phyloP scores from a whole-genome alignment of 2,329 filamentous ascomycete genomes.

The Hypoxylon sp. region DNA sequence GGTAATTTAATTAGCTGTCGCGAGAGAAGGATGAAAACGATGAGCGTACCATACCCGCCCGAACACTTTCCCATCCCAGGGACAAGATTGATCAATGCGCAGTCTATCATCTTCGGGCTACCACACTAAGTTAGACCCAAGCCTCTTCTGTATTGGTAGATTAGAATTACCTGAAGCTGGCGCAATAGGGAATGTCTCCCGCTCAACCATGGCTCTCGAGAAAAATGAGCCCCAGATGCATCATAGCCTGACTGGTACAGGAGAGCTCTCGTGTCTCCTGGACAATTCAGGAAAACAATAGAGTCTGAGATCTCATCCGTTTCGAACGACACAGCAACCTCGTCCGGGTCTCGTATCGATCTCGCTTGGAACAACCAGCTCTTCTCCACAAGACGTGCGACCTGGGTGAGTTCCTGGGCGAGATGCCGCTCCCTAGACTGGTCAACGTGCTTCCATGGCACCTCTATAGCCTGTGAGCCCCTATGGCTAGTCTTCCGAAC shows the following conservation, averaged over 20 bases:
- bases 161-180: slow-evolving; percentile 30
- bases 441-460: slow-evolving; percentile 34
- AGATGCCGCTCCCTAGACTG: slow-evolving; percentile 27
- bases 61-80: slow-evolving; percentile 39
- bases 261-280: slow-evolving; percentile 24
- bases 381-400: slow-evolving; percentile 19
- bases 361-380: slow-evolving; percentile 33
- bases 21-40: background rate
- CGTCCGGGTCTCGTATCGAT: slow-evolving; percentile 28
- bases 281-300: slow-evolving; percentile 29
- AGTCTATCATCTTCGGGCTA: slow-evolving; percentile 33
- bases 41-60: slow-evolving; percentile 31
- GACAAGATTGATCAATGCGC: slow-evolving; percentile 24
- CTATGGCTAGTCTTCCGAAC: slow-evolving; percentile 1
- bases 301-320: slow-evolving; percentile 31
- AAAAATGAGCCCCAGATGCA: slow-evolving; percentile 22
- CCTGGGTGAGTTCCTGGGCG: slow-evolving; percentile 11
- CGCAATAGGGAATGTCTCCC: slow-evolving; percentile 32
- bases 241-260: slow-evolving; percentile 37
- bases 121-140: slow-evolving; percentile 4
- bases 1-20: slow-evolving; percentile 6
- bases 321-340: slow-evolving; percentile 24
- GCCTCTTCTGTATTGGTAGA: background rate
- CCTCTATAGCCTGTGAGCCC: slow-evolving; percentile 12
- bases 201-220: slow-evolving; percentile 37